Conservation (phyloP, 2,329 filamentous ascomycete genomes). For the Alternaria rosae region DNA sequence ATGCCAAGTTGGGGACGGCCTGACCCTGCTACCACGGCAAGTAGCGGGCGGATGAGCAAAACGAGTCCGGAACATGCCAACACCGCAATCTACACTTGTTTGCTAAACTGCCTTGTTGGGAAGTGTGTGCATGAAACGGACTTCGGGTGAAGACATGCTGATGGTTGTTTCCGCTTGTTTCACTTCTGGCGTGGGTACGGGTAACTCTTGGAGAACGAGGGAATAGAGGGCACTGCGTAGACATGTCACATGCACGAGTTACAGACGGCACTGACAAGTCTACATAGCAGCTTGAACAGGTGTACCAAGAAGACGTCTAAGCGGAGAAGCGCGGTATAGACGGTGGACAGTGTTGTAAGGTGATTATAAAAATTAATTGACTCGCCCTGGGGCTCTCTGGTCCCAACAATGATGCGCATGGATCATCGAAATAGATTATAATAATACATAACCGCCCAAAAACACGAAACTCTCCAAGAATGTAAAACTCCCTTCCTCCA, state of each 20-base stretch:
- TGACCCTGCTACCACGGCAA: background rate
- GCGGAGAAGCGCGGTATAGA: background rate
- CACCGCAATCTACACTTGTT: slow-evolving; percentile 10
- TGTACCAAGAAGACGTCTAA: background rate
- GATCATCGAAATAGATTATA: background rate
- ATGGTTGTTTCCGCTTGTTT: background rate
- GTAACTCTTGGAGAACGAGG: background rate
- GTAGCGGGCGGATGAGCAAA: background rate
- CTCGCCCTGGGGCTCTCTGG: background rate
- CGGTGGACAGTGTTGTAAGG: background rate
- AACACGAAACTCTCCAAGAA: background rate
- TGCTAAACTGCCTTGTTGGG: slow-evolving; percentile 12
- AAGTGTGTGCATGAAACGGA: slow-evolving; percentile 2
- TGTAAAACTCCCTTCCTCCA: background rate
- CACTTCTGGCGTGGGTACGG: background rate
- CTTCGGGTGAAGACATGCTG: background rate
- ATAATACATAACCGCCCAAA: background rate
- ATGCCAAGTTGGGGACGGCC: background rate
- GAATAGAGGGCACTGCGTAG: background rate
- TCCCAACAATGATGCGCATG: background rate
- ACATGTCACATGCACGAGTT: background rate
- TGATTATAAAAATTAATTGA: background rate
- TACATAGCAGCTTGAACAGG: background rate
- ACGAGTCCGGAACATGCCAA: slow-evolving; percentile 18
- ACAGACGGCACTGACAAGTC: background rate